Conservation (phyloP, 2,329 filamentous ascomycete species). For the Chaetomiaceae sp. region DNA sequence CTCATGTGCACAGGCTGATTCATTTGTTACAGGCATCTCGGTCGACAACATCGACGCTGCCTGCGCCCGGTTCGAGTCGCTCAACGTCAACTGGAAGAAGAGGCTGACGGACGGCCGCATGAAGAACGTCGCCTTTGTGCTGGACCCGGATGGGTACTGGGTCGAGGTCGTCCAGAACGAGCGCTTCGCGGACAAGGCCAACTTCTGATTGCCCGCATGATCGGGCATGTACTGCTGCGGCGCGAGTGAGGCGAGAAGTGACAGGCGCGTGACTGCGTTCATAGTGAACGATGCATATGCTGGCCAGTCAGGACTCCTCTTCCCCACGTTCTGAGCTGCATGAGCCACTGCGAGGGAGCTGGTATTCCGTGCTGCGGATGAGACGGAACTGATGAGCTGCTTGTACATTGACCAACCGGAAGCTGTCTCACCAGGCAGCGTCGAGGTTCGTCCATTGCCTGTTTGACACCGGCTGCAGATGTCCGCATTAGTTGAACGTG, state of each 20-base stretch:
- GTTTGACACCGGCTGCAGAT: slow-evolving; percentile 15
- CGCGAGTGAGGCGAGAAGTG: background rate
- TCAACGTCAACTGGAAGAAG: slow-evolving; percentile 90
- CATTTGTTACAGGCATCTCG: slow-evolving; percentile 55
- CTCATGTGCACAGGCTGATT: background rate
- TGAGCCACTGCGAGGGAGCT: background rate
- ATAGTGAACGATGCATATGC: background rate
- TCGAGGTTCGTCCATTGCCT: background rate
- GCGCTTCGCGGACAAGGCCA: slow-evolving; percentile 48
- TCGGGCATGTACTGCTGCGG: slow-evolving; percentile 1
- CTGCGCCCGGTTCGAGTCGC: slow-evolving; percentile 76
- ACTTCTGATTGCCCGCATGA: slow-evolving; percentile 37
- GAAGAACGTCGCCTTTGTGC: slow-evolving; percentile 88
- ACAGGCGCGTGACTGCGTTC: background rate
- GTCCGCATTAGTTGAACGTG: slow-evolving; percentile 30
- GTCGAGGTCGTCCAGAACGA: slow-evolving; percentile 76
- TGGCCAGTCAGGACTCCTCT: slow-evolving; percentile 8
- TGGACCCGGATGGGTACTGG: slow-evolving; percentile 87
- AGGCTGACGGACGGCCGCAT: slow-evolving; percentile 83
- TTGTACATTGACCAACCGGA: slow-evolving; percentile 6
- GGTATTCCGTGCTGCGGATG: too few species aligned
- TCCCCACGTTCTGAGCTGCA: slow-evolving; percentile 9
- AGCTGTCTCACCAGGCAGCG: background rate
- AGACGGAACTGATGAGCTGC: background rate
- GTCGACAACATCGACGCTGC: slow-evolving; percentile 88